A percentile compares a stretch with the other conserved stretches of the same genome.
Evolutionary conservation across 805 yeast genomes (phyloP).

Genomic region (Wickerhamomyces tratensis): DNA sequence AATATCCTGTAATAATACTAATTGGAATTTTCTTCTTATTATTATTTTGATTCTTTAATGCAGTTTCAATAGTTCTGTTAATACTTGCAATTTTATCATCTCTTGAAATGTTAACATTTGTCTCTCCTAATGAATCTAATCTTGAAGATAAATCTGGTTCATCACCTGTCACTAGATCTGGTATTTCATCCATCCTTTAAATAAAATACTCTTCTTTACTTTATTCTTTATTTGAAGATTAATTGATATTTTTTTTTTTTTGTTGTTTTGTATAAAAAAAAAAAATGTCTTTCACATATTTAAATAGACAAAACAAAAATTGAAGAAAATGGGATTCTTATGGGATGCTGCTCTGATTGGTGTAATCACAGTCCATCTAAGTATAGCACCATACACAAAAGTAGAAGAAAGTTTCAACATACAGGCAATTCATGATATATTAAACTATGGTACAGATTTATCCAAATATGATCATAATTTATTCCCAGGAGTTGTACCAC

Average conservation of each 20-base stretch:
- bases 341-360: conserved; percentile 31
- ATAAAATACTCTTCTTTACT: too few species aligned
- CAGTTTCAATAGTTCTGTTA: conserved; percentile 4
- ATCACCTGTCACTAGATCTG: conserved; percentile 17
- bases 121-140: conserved; percentile 7
- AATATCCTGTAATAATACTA: conserved; percentile 87
- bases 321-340: conserved; percentile 5
- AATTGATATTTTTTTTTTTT: too few species aligned
- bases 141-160: conserved; percentile 11
- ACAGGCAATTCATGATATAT: conserved; percentile 80
- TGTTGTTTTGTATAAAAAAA: too few species aligned
- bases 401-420: conserved; percentile 91
- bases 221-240: too few species aligned
- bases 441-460: conserved; percentile 46
- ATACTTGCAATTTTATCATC: conserved; percentile 9
- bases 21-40: conserved; percentile 58
- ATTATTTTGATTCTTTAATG: conserved; percentile 4
- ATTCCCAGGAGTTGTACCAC: conserved; percentile 86
- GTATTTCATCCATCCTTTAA: conserved; percentile 9
- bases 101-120: conserved; percentile 4
- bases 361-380: conserved; percentile 38
- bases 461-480: conserved; percentile 57
- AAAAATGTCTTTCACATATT: too few species aligned
- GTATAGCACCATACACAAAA: conserved; percentile 72
- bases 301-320: too few species aligned